phyloP scores from a whole-genome alignment of 371 early-diverging fungal genomes.

The Syncephalis fuscata region DNA sequence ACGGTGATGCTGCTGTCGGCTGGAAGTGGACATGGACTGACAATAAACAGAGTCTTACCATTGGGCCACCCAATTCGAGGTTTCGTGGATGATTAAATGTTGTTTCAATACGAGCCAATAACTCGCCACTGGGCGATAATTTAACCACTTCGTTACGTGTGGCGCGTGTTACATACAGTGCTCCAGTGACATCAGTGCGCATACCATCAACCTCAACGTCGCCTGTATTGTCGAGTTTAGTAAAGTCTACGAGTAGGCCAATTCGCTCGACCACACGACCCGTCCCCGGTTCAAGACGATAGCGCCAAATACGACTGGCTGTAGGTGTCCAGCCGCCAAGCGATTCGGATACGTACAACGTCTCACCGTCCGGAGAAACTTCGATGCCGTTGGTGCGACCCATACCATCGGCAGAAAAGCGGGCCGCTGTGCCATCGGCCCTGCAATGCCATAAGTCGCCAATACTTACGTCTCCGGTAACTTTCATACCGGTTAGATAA shows the following conservation, averaged over 20 bases:
- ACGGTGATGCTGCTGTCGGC: not conserved
- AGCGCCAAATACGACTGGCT: conserved; percentile 17
- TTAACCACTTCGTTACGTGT: conserved; percentile 18
- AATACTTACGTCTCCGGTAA: conserved; percentile 8
- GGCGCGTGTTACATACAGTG: conserved; percentile 25
- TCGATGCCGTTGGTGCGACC: conserved; percentile 34
- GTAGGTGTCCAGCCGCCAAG: conserved; percentile 14
- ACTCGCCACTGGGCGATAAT: conserved; percentile 16
- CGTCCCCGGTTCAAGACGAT: not conserved
- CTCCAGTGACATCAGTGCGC: conserved; percentile 21
- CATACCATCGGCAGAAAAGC: conserved; percentile 7
- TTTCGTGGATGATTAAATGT: conserved; percentile 17
- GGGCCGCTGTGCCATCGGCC: not conserved
- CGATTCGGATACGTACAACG: conserved; percentile 25
- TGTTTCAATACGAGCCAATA: conserved; percentile 12
- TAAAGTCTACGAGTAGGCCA: conserved; percentile 18
- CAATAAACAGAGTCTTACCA: conserved; percentile 23
- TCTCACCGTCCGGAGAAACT: conserved; percentile 22
- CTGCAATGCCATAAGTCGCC: conserved; percentile 29
- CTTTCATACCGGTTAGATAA: conserved; percentile 25
- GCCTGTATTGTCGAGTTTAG: conserved; percentile 14
- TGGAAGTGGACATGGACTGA: conserved; percentile 17
- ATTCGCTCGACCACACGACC: conserved; percentile 6
- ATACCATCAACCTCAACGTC: conserved; percentile 30
- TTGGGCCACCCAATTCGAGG: conserved; percentile 26